Base-by-base conservation (phyloP, 768 basidiomycete species). In the Boletus pseudopeckii region DNA sequence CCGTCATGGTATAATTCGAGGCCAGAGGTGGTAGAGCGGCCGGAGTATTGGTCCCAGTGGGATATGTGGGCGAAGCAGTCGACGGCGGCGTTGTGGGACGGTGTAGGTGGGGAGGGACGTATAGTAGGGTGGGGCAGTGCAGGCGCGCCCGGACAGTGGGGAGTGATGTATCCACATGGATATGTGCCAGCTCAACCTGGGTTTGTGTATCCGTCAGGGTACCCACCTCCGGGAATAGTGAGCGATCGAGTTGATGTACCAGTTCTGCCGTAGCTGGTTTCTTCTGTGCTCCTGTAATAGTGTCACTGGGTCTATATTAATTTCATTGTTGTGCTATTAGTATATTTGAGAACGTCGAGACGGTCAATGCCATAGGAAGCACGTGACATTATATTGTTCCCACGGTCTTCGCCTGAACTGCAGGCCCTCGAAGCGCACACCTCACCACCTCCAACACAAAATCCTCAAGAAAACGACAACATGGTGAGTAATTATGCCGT, bases 401-500 rank as follows among this genome's bases (percentile, higher is more conserved):
- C 66, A 68, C 66, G 64, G 24, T 46, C 18, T 44, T 46, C 63
- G 57, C 60, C 65, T 53, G 57, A 34, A 37, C 5, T 33, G 26
- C 45, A 7, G 17, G 15, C 3, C 14, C 24, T 42, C 22, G 47
- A 42, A 17, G 45, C 44, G 41, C 37, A 50, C 45, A n/a, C 47
- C 15, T 56, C 44, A 56, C 55, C 37, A 52, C 59, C 48, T 50
- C 56, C 57, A 51, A 54, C 61, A 56, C 61, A 55, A 59, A 55
- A 65, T 63, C 65, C 61, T 69, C 68, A 64, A 74, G 68, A 69
- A 60, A 62, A 63, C 74, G 62, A 64, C 71, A 68, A 72, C 40
- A 80, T 79, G 78, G 78, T 79, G 70, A 77, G 78, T 77, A 32
- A 52, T 30, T 49, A 52, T 56, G 52, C 52, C 53, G n/a, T 56